Evolutionary conservation across 2,329 filamentous ascomycete genomes (phyloP).

Genomic region (Venturia carpophila): DNA sequence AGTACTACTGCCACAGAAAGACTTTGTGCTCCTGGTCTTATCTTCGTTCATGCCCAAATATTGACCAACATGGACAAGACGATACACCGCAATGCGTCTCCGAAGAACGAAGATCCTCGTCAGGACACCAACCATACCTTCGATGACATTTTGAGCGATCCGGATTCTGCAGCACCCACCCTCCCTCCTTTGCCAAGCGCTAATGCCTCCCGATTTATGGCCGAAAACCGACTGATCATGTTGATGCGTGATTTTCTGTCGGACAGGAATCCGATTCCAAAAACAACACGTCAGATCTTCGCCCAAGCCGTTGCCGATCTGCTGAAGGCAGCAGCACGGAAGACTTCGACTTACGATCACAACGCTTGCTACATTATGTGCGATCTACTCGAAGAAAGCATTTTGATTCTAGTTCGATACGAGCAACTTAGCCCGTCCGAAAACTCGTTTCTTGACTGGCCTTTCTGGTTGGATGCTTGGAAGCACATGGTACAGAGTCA

Average conservation of each 20-base stretch:
- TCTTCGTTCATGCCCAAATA: slow-evolving; percentile 75
- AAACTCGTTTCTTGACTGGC: slow-evolving; percentile 59
- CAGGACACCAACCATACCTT: slow-evolving; percentile 51
- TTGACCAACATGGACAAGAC: slow-evolving; percentile 73
- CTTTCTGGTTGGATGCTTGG: slow-evolving; percentile 78
- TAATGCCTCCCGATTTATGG: slow-evolving; percentile 72
- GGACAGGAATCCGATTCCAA: slow-evolving; percentile 45
- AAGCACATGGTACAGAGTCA: slow-evolving; percentile 71
- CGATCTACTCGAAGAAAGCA: slow-evolving; percentile 78
- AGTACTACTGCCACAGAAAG: slow-evolving; percentile 48
- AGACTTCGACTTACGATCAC: slow-evolving; percentile 72
- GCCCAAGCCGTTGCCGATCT: slow-evolving; percentile 66
- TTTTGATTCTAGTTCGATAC: slow-evolving; percentile 60
- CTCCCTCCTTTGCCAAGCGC: slow-evolving; percentile 52
- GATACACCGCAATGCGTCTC: slow-evolving; percentile 60
- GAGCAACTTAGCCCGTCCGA: slow-evolving; percentile 37
- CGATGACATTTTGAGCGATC: slow-evolving; percentile 55
- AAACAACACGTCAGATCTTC: slow-evolving; percentile 57
- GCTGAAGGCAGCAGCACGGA: slow-evolving; percentile 64
- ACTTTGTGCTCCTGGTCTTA: slow-evolving; percentile 64
- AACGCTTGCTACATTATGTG: slow-evolving; percentile 82
- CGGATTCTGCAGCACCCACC: slow-evolving; percentile 60
- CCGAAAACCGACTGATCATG: slow-evolving; percentile 79
- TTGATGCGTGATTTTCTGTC: slow-evolving; percentile 73
- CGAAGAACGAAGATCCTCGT: slow-evolving; percentile 26